Conservation (phyloP, 305 asterid species). For the Petunia hybrid region DNA sequence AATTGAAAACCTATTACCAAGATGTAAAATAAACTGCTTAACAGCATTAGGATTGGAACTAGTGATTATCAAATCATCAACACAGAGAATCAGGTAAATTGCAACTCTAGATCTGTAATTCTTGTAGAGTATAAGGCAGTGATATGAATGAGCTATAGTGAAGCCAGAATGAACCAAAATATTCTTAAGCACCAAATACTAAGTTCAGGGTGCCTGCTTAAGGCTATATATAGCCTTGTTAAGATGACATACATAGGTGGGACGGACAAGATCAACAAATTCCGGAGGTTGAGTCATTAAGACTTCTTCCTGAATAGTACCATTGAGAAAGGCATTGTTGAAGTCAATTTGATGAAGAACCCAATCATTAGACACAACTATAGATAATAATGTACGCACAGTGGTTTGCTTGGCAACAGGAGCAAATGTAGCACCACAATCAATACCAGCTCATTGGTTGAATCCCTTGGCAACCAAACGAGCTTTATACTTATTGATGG, state of each 20-base stretch:
- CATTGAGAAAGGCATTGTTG: background rate
- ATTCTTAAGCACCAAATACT: background rate
- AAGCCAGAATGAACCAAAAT: constrained; percentile 4
- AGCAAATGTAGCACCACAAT: background rate
- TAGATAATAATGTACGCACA: background rate
- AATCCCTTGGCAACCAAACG: background rate
- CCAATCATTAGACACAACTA: background rate
- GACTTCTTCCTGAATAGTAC: background rate
- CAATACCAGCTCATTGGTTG: background rate
- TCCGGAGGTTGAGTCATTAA: background rate
- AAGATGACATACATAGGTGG: background rate
- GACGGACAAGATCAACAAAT: background rate
- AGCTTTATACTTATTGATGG: background rate
- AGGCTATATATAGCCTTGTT: background rate
- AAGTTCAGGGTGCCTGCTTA: background rate
- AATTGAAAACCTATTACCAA: background rate
- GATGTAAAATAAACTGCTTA: background rate
- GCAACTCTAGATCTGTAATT: too few relatives aligned
- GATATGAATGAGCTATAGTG: background rate
- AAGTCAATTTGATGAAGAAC: background rate
- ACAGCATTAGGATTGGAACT: background rate
- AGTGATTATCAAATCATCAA: background rate
- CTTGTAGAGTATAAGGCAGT: background rate
- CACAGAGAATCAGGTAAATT: background rate
- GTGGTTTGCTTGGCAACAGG: background rate